phyloP scores from a whole-genome alignment of 768 basidiomycete species.

The Rhodotorula paludigena region DNA sequence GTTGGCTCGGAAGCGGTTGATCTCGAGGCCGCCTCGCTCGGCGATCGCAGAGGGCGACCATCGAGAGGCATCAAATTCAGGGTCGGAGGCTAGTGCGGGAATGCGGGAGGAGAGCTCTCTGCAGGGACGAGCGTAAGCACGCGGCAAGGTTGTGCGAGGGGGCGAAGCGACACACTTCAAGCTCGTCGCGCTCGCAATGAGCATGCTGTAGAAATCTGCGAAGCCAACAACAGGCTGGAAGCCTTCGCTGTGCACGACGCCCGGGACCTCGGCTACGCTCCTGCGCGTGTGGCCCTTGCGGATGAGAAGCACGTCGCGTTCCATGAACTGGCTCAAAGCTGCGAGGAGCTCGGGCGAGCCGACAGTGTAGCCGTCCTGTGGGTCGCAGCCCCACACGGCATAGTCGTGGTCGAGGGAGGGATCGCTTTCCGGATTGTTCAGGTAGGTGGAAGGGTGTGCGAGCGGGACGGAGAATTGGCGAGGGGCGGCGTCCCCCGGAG shows the following conservation, averaged over 20 bases:
- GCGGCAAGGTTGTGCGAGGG: background rate
- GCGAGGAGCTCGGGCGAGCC: slow-evolving; percentile 5
- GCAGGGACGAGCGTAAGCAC: background rate
- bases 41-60: slow-evolving; percentile 7
- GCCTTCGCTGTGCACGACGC: slow-evolving; percentile 10
- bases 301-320: slow-evolving; percentile 14
- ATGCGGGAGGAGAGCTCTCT: slow-evolving; percentile 26
- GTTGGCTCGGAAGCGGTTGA: slow-evolving; percentile 30
- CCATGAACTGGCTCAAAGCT: slow-evolving; percentile 29
- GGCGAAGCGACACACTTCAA: slow-evolving; percentile 5
- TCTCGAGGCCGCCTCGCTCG: slow-evolving; percentile 8
- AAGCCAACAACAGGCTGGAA: slow-evolving; percentile 18
- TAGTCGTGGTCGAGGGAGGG: slow-evolving; percentile 29
- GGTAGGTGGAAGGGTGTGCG: slow-evolving; percentile 25
- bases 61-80: slow-evolving; percentile 3
- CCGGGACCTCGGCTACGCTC: slow-evolving; percentile 16
- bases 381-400: slow-evolving; percentile 18
- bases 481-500: background rate
- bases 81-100: slow-evolving; percentile 1
- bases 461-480: slow-evolving; percentile 18
- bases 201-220: slow-evolving; percentile 20
- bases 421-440: slow-evolving; percentile 3
- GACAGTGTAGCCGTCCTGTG: slow-evolving; percentile 29
- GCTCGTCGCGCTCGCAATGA: slow-evolving; percentile 16
- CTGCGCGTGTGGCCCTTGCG: slow-evolving; percentile 22